Percentiles rank a stretch among this genome's conserved stretches.
phyloP scores from a whole-genome alignment of 768 basidiomycete species.

The Neoboletus magnificus region DNA sequence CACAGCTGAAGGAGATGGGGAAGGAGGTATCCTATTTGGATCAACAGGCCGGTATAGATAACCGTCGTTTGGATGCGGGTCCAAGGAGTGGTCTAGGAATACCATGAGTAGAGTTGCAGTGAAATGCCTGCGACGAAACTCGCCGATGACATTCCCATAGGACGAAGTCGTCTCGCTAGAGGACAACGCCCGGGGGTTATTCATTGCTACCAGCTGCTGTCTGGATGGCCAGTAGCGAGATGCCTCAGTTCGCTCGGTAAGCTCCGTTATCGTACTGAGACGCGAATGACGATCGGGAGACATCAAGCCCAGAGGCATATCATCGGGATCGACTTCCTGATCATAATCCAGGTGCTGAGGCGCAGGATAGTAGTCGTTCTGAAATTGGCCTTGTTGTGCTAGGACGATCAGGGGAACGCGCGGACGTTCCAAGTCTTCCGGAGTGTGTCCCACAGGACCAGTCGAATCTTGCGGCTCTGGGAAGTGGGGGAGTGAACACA shows the following conservation, averaged over 20 bases:
- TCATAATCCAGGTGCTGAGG: slow-evolving; percentile 24
- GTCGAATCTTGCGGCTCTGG: slow-evolving; percentile 18
- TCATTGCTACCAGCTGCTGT: slow-evolving; percentile 38
- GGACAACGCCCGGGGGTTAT: slow-evolving; percentile 38
- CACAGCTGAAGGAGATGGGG: slow-evolving; percentile 67
- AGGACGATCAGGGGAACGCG: slow-evolving; percentile 58
- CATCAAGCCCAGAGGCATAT: slow-evolving; percentile 35
- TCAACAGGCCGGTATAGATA: slow-evolving; percentile 31
- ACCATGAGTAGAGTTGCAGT: slow-evolving; percentile 2
- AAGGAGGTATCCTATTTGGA: slow-evolving; percentile 59
- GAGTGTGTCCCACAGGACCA: slow-evolving; percentile 21
- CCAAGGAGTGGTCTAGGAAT: slow-evolving; percentile 18
- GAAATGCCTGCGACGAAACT: slow-evolving; percentile 17
- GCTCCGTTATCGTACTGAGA: slow-evolving; percentile 66
- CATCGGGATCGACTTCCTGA: slow-evolving; percentile 22
- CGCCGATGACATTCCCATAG: slow-evolving; percentile 63
- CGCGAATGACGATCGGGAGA: slow-evolving; percentile 32
- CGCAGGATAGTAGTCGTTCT: slow-evolving; percentile 27
- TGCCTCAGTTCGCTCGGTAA: slow-evolving; percentile 61
- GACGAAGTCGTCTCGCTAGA: slow-evolving; percentile 45
- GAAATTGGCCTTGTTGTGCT: slow-evolving; percentile 51
- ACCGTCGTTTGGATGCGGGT: neutral
- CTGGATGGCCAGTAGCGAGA: slow-evolving; percentile 47
- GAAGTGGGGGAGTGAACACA: slow-evolving; percentile 15
- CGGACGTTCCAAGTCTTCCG: slow-evolving; percentile 38